Evolutionary conservation across 139 green algal genomes (phyloP), one percentile per base, ranked within the genome.

Genomic region (Auxenochlorella pyrenoidosa): DNA sequence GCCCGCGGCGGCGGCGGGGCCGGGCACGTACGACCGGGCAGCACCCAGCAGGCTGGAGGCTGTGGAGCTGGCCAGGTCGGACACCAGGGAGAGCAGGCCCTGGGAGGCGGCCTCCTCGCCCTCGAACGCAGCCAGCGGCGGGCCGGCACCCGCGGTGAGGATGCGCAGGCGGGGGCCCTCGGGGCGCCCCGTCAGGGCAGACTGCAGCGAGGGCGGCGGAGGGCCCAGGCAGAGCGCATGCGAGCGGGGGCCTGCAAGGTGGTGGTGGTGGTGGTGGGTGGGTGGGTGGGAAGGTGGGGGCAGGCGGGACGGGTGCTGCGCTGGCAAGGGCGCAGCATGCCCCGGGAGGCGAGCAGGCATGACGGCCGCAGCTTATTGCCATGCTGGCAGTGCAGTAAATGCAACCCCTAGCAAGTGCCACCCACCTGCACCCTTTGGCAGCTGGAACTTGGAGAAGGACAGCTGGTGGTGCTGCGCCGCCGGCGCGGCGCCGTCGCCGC

Each of bases 191-290:
- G 47, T 75, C 63, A 96, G 89, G 18, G 91, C 41, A 16, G 79
- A 51, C 78, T 93, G 91, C 71, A 96, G 86, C 73, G 89, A 84
- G n/a, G 84, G 51, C 16, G 87, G 86, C 36, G 75, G 63, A 18
- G 84, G 72, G 16, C 94, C 94, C 54, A 91, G 79, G 87, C 88
- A 93, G 24, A 92, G 13, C 44, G 85, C 88, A 59, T 83, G 51
- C 19, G 68, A 36, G n/a, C 89, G 76, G 47, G 47, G 66, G 54
- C 86, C 82, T 88, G 75, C 68, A n/a, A 26, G 0, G 32, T 26
- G 40, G 73, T 36, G 19, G 5, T 10, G 72, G 47, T 12, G 12
- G 47, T 58, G 47, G 12, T 58, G 47, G 8, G n/a, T n/a, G n/a
- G n/a, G n/a, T n/a, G n/a, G n/a, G n/a, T n/a, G n/a, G n/a, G n/a